Base-by-base conservation (phyloP, 306 rosid genomes). In the Oxytropis ochrocephala region DNA sequence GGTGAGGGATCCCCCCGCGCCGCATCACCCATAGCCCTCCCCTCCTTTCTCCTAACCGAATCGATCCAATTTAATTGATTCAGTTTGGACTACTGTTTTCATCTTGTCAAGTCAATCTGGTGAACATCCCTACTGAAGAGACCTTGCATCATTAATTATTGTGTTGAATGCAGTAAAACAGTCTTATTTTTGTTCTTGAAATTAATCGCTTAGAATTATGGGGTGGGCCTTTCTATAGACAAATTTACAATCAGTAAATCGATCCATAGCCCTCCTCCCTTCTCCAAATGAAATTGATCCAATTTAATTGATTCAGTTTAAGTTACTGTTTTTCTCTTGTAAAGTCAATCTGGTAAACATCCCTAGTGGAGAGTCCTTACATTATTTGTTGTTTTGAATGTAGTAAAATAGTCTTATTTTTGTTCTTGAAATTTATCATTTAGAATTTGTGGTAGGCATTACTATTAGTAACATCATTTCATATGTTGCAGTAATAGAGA, bases 401-500 rank as follows among this genome's bases (percentile, higher is more conserved):
- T 43, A 19, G 33, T 11, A 24, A 11, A 11, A 13, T 7, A n/a
- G 14, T 41, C 56, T 0, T 32, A 7, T 53, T 39, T 54, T 60
- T 10, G 2, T 0, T 5, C 9, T 18, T 3, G 2, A 1, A 46
- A 12, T 66, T 64, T 49, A 12, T 67, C 2, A 3, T 24, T 2
- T 24, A 24, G 29, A 24, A 24, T 24, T 6, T 16, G 5, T 11
- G 36, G 11, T 9, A 10, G 33, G 14, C 12, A 30, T 32, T 51
- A 29, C 39, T 39, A 6, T 44, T 14, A 55, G 4, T 56, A 54
- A 56, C 27, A 13, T 55, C 35, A 38, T 19, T 21, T 58, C 70
- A 18, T 49, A 4, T 58, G 14, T 69, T 64, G 64, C 95, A 89
- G 97, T 91, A 2, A 73, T 95, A 21, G 96, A 89, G 66, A 82